These are phyloP conservation scores for Verticillium dahliae DNA, from an alignment of 2,329 filamentous ascomycete genomes.

Conservation along the genomic window DNA sequence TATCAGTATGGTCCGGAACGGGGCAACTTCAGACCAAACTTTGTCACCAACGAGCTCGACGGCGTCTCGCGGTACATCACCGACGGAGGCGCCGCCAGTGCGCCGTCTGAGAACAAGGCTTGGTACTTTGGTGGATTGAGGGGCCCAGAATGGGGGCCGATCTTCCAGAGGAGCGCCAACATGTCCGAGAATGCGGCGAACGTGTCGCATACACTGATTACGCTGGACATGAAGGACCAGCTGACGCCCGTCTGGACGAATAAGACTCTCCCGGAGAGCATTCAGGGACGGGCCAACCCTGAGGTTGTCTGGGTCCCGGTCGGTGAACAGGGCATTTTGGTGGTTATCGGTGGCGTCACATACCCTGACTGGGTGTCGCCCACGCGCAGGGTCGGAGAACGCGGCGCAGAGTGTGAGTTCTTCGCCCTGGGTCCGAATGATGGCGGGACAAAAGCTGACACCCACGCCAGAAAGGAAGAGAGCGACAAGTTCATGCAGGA, in stretches of 20 bases:
- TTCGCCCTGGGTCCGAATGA: too few species aligned
- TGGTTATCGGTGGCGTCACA: conserved; percentile 70
- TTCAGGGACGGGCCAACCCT: conserved; percentile 53
- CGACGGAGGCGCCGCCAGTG: conserved; percentile 56
- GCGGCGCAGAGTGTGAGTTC: conserved; percentile 31
- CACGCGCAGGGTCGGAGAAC: conserved; percentile 19
- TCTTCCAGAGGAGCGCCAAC: conserved; percentile 31
- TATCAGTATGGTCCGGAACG: conserved; percentile 39
- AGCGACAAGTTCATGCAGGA: conserved; percentile 66
- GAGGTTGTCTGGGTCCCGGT: conserved; percentile 74
- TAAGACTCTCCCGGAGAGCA: conserved; percentile 36
- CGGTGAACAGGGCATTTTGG: conserved; percentile 65
- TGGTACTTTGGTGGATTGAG: conserved; percentile 65
- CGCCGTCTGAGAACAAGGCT: conserved; percentile 63
- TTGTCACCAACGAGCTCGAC: conserved; percentile 30
- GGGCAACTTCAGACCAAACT: conserved; percentile 33
- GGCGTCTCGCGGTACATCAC: conserved; percentile 55
- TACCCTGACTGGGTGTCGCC: conserved; percentile 42
- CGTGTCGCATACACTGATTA: conserved; percentile 51
- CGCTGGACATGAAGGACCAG: conserved; percentile 51
- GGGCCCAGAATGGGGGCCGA: conserved; percentile 39
- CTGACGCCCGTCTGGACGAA: conserved; percentile 49
- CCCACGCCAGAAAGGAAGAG: conserved; percentile 42
- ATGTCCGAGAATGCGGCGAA: conserved; percentile 30
- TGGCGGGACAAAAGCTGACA: neutral